Evolutionary conservation across 1,284 basidiomycete genomes (phyloP), one percentile per base, ranked within the genome.

Genomic region (Tilletiaria anomala): DNA sequence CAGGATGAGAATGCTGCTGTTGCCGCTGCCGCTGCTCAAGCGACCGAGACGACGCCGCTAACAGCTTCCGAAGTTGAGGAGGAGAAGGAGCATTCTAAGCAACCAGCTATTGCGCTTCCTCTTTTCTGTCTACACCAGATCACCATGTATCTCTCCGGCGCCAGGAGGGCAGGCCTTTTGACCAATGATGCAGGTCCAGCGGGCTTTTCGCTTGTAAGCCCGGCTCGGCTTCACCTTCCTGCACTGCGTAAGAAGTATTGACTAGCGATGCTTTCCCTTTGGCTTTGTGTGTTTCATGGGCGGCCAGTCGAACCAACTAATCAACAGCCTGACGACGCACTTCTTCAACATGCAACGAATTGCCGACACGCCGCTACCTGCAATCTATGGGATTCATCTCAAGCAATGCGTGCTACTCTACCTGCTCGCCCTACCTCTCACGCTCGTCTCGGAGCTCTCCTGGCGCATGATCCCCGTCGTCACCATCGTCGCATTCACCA

Each of bases 351-450:
- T 89, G 79, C 83, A 88, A 68, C 76, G 86, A 16, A 76, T 57
- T 40, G 45, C 51, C 4, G 32, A 41, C 34, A 48, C 46, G 2
- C 40, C 47, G 1, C 48, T 50, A 1, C 55, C 55, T 0, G 37
- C 47, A 5, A 43, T 51, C 34, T 88, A 82, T 53, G 76, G 81
- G 32, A 83, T 89, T 49, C 87, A 91, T 68, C 72, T 91, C 57
- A 91, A 91, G 68, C 87, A 91, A 76, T 83, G 81, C 50, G 81
- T 87, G n/a, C 80, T 80, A 2, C 70, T 88, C 1, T 87, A 88
- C 69, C 75, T 89, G 10, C 86, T 86, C 61, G 77, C 82, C 32
- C 73, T 89, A 15, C 86, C 86, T 2, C 78, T 87, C 55, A 83
- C 82, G 4, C 74, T 89, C 21, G 76, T 86, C 36, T 74, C 76